Conservation (phyloP, 2,329 filamentous ascomycete species). For the Verticillium nubilum region DNA sequence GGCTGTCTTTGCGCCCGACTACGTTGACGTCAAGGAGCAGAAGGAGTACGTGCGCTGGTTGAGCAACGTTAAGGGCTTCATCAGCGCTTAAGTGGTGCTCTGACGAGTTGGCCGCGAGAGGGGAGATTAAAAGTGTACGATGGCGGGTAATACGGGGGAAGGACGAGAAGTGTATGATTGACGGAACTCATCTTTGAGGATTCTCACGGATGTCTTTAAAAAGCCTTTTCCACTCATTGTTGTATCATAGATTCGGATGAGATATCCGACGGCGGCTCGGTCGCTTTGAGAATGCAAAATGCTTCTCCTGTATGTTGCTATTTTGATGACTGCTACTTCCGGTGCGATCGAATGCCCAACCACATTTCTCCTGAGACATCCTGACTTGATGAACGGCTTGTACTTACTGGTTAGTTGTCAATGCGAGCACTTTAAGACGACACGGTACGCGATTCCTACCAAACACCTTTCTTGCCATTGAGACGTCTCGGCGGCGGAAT, state of each 20-base stretch:
- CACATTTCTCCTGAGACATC: too few species aligned
- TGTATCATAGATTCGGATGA: not conserved
- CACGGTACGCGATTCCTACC: too few species aligned
- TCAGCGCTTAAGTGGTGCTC: slow-evolving; percentile 66
- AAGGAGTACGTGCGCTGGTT: slow-evolving; percentile 93
- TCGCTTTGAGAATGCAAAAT: not conserved
- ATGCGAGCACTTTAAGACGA: too few species aligned
- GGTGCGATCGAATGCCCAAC: too few species aligned
- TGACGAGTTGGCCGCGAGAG: not conserved
- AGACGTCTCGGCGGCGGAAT: too few species aligned
- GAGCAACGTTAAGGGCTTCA: slow-evolving; percentile 77
- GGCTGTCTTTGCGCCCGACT: slow-evolving; percentile 88
- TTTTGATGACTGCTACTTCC: not conserved
- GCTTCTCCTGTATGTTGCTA: not conserved
- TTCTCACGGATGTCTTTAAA: not conserved
- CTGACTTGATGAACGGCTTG: too few species aligned
- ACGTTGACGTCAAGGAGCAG: slow-evolving; percentile 98
- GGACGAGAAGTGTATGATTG: not conserved
- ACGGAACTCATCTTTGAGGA: not conserved
- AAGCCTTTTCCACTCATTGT: not conserved
- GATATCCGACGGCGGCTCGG: not conserved
- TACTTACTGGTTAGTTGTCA: too few species aligned
- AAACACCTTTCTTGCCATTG: too few species aligned
- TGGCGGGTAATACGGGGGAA: not conserved
- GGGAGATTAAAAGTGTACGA: not conserved